Percentiles rank a stretch among this genome's conserved stretches.
These are phyloP conservation scores for Vaccinium vitisidaea DNA, from an alignment of 148 eudicot species.

Conservation along the genomic window DNA sequence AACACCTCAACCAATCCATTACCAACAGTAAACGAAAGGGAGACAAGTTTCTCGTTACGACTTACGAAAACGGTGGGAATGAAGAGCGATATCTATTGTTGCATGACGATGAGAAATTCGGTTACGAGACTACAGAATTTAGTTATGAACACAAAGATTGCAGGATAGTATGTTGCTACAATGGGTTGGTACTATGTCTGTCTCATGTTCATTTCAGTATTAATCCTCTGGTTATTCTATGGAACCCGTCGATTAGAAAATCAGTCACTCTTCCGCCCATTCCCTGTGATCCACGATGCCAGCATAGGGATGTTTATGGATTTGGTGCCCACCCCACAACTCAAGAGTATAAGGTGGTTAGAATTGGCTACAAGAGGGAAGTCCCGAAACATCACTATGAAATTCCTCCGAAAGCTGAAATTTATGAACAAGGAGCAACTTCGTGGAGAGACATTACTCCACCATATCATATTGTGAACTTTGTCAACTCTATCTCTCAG, in stretches of 20 bases:
- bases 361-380: neutral
- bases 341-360: neutral
- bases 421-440: constrained; percentile 15
- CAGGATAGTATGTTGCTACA: constrained; percentile 28
- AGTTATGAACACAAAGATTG: constrained; percentile 15
- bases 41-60: neutral
- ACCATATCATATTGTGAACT: neutral
- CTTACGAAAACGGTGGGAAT: neutral
- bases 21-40: neutral
- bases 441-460: constrained; percentile 21
- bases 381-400: no score
- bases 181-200: constrained; percentile 33
- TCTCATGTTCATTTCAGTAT: neutral
- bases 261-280: neutral
- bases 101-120: constrained; percentile 16
- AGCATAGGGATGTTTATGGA: constrained; percentile 21
- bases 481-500: constrained; percentile 19
- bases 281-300: neutral
- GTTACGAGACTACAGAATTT: neutral
- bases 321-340: constrained; percentile 21
- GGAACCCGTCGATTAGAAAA: constrained; percentile 34
- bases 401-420: neutral
- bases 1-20: neutral
- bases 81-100: constrained; percentile 24
- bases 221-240: constrained; percentile 17